Base-by-base conservation (phyloP, 2,329 filamentous ascomycete species). In the Fusarium pseudocircinatum region DNA sequence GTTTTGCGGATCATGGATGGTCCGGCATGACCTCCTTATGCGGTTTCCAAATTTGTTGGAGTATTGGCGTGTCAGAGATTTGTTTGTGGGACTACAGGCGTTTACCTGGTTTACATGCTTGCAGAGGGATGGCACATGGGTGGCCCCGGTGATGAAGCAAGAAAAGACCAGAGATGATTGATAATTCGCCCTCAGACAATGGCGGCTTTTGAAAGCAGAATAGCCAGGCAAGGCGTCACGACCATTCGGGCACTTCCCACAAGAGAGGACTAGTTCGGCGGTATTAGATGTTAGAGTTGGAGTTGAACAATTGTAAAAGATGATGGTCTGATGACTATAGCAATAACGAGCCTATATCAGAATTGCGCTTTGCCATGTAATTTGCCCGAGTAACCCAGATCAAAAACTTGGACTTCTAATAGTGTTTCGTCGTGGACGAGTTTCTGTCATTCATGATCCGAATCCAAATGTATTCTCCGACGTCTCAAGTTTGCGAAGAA, bases 11-110 rank as follows among this genome's bases (percentile, higher is more conserved):
- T 56, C 56, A 75, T 74, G 62, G 60, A 57, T 58, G 74, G 65
- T 63, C 58, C 34, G 66, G 53, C 54, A 66, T 63, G 70, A 68
- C 72, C 56, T 62, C 47, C 32, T 64, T 66, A 71, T 71, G 60
- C 56, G 37, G 37, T 59, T 62, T 67, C 50, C 36, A 52, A 65
- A 58, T 60, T 57, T 70, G 60, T 69, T 67, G 74, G 74, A 70
- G 73, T 77, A 75, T 66, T 60, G 77, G 76, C 67, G 77, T 60
- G 64, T 69, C 49, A 66, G 74, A 60, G 32, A 67, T 70, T 68
- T 59, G 50, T 52, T 73, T 62, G 46, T 65, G 42, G 68, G 61
- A 68, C 34, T 64, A 43, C 24, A 34, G 71, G 71, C 71, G 71
- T 74, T 74, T 42, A 64, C 39, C 54, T 49, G 67, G 71, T 58